Evolutionary conservation across 2,329 filamentous ascomycete genomes (phyloP).

Genomic region (Zelopaecilomyces penicillatus): DNA sequence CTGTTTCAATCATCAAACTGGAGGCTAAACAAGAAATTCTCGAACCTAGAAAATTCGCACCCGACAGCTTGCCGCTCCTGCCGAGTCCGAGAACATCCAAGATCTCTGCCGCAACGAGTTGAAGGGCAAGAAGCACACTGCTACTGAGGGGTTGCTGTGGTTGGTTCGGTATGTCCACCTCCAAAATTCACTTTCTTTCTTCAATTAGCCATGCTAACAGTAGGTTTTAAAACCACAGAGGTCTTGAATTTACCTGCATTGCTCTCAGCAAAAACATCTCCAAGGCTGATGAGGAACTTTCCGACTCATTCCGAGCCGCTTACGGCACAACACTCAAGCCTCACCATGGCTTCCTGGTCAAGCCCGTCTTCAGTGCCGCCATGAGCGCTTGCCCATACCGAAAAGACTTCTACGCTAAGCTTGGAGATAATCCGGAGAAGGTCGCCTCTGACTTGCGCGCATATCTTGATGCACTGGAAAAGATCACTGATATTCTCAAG

Average conservation of each 20-base stretch:
- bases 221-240: conserved; percentile 41
- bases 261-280: conserved; percentile 70
- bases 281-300: conserved; percentile 64
- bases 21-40: background rate
- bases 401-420: conserved; percentile 85
- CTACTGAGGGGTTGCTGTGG: conserved; percentile 88
- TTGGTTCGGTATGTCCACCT: conserved; percentile 61
- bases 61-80: conserved; percentile 68
- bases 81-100: conserved; percentile 76
- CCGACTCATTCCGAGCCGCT: conserved; percentile 75
- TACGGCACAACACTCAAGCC: conserved; percentile 85
- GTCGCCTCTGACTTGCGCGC: conserved; percentile 55
- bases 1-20: no score
- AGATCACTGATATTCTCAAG: conserved; percentile 68
- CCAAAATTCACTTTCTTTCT: background rate
- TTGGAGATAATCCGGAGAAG: conserved; percentile 58
- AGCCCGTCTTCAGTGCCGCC: conserved; percentile 85
- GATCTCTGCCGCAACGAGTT: conserved; percentile 79
- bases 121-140: conserved; percentile 79
- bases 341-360: conserved; percentile 81
- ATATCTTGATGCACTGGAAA: conserved; percentile 73
- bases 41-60: conserved; percentile 72
- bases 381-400: conserved; percentile 92
- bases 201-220: no score
- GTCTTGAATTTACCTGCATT: conserved; percentile 86